A percentile compares a stretch with the other conserved stretches of the same genome.
phyloP scores from a whole-genome alignment of 1,284 basidiomycete species.

The Papiliotrema flavescens region DNA sequence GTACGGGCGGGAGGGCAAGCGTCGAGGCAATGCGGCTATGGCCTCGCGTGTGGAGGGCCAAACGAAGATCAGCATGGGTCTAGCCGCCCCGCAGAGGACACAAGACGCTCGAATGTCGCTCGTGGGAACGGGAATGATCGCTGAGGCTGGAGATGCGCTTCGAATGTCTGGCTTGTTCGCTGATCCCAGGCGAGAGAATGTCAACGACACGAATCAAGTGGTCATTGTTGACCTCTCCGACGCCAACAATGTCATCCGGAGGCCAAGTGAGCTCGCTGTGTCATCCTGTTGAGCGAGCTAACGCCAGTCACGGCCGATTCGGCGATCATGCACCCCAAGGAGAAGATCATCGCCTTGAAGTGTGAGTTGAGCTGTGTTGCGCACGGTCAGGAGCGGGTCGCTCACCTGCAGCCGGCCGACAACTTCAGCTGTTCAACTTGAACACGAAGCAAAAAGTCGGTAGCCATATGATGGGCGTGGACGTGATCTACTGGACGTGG shows the following conservation, averaged over 20 bases:
- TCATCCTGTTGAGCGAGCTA: conserved; percentile 7
- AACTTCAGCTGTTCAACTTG: conserved; percentile 98
- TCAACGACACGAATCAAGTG: conserved; percentile 81
- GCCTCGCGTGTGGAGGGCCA: too few relatives aligned
- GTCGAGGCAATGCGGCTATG: too few relatives aligned
- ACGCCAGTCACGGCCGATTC: conserved; percentile 79
- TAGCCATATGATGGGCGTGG: conserved; percentile 89
- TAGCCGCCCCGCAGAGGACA: too few relatives aligned
- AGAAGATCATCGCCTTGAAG: conserved; percentile 97
- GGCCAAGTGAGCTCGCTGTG: conserved; percentile 61
- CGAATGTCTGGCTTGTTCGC: too few relatives aligned
- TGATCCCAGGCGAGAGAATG: conserved; percentile 36
- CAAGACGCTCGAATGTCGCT: too few relatives aligned
- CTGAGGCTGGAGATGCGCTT: too few relatives aligned
- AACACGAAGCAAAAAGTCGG: conserved; percentile 97
- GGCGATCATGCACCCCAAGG: conserved; percentile 96
- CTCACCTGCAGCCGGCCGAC: conserved; percentile 67
- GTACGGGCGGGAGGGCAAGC: too few relatives aligned
- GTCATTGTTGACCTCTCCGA: conserved; percentile 95
- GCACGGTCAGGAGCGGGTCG: background rate
- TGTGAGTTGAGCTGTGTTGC: conserved; percentile 53
- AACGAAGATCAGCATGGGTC: too few relatives aligned
- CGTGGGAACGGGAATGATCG: too few relatives aligned
- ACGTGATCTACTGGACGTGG: conserved; percentile 99
- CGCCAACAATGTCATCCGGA: conserved; percentile 90